Evolutionary conservation across 2,329 filamentous ascomycete species (phyloP), one percentile per base, ranked within the genome.

Genomic region (Clathrospora elynae): DNA sequence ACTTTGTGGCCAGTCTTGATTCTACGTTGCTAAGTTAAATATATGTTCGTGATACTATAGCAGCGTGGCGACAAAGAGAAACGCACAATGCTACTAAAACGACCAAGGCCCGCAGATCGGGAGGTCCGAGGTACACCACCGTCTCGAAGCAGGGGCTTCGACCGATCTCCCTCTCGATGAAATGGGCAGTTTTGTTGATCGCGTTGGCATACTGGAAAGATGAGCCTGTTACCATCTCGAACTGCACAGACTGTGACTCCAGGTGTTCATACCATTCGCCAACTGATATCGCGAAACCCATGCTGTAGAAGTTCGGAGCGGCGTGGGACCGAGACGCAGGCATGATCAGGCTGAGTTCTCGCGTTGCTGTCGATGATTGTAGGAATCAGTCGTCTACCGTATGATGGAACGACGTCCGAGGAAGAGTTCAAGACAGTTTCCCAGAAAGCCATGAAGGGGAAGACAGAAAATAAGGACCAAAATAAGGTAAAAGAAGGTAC

Each of bases 1-100:
- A 67, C 62, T 47, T 61, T 66, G 29, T 75, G 72, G 2, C 75
- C 73, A 2, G 72, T 69, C 55, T 77, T 77, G 45, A 72, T 69
- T 24, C 55, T 59, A 20, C 13, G 17, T 29, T 28, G 11, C 20
- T 7, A 33, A 33, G 30, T 33, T 29, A 6, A 12, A 26, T 24
- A 16, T 7, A 10, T 7, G 10, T 25, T 6, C 11, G 9, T 3
- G 8, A 36, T 16, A 2, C 13, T 18, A 1, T 19, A 20, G 3
- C 2, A 14, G n/a, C 40, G 25, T 38, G 41, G 43, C n/a, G 6
- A 13, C 12, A 9, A 23, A 26, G 13, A 9, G 7, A 6, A 22
- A 59, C 57, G 43, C 47, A 63, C 67, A 60, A 35, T 4, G 73
- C 73, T 6, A 75, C 53, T 1, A 72, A 42, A 5, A 71, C 30